Evolutionary conservation across 2,329 filamentous ascomycete species (phyloP), one percentile per base, ranked within the genome.

Genomic region (Fusarium musae): DNA sequence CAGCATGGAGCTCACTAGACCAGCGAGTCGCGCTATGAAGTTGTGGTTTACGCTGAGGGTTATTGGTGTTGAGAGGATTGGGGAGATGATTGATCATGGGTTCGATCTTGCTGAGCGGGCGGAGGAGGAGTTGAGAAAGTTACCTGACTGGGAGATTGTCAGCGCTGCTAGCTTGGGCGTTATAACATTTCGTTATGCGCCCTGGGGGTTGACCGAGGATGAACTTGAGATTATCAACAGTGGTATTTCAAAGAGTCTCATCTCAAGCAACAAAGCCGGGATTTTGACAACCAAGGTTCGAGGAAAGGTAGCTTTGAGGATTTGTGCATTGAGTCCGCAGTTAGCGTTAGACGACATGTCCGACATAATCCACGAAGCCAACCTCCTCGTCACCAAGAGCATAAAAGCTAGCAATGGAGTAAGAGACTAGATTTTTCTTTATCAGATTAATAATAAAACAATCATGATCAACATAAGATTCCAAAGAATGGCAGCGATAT

Each of bases 1-100:
- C 7, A 74, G 69, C 9, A 76, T 76, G 54, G 77, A 79, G 40
- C 73, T 77, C 10, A 77, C 76, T 2, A 59, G 76, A 0, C 74
- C 77, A 3, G 74, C 76, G 2, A 53, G 40, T 4, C 65, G 74
- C 0, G 77, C 75, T 4, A 77, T 77, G 73, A 78, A 78, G 59
- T 44, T 78, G 17, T 78, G 77, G 77, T 79, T 79, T 12, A 77
- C 76, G 0, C 17, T 79, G 2, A 65, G 71, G 2, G 69, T 76
- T 0, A 53, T 79, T 30, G 77, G 75, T 1, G 66, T 75, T 7
- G 75, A 78, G 5, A 59, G 42, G 16, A 40, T 79, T 11, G 69
- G 76, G 12, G 52, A 59, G 10, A 77, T 77, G 74, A 69, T 79
- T 39, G 74, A 79, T 58, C 70, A 79, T 9, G 77, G 76, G 0